A percentile compares a stretch with the other conserved stretches of the same genome.
phyloP scores from a whole-genome alignment of 768 basidiomycete species.

The Tulasnella calospora region DNA sequence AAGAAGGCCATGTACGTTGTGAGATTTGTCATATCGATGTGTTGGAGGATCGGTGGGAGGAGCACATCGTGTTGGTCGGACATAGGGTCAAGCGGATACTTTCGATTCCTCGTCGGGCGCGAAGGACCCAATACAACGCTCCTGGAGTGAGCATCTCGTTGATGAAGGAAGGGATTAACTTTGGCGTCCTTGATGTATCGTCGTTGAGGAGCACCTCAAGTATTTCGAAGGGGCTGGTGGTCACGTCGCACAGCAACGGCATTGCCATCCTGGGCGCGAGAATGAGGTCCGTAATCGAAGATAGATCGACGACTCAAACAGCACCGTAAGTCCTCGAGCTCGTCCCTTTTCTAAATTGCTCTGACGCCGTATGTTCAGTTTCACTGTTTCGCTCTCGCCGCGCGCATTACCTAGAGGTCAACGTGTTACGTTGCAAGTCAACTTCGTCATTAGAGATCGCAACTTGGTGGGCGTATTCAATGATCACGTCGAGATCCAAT shows the following conservation, averaged over 20 bases:
- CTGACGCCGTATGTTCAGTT: neutral
- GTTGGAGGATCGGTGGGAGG: neutral
- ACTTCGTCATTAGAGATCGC: neutral
- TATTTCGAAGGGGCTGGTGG: neutral
- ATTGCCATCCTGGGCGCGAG: neutral
- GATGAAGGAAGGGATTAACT: conserved; percentile 5
- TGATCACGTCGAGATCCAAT: conserved; percentile 50
- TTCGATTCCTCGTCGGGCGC: neutral
- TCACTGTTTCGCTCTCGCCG: neutral
- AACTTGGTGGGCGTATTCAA: conserved; percentile 36
- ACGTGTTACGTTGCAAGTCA: neutral
- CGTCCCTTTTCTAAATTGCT: neutral
- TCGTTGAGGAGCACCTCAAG: neutral
- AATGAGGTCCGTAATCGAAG: neutral
- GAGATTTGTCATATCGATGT: neutral
- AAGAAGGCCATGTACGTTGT: neutral
- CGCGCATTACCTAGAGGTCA: neutral
- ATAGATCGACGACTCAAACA: neutral
- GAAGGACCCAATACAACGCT: neutral
- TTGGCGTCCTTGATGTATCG: neutral
- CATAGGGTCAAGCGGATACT: neutral
- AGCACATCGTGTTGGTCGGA: neutral
- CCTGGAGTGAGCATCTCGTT: neutral
- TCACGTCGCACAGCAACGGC: neutral
- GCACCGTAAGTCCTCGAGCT: neutral